Base-by-base conservation (phyloP, 108 stramenopile species). In the Aurantiochytrium sp. region DNA sequence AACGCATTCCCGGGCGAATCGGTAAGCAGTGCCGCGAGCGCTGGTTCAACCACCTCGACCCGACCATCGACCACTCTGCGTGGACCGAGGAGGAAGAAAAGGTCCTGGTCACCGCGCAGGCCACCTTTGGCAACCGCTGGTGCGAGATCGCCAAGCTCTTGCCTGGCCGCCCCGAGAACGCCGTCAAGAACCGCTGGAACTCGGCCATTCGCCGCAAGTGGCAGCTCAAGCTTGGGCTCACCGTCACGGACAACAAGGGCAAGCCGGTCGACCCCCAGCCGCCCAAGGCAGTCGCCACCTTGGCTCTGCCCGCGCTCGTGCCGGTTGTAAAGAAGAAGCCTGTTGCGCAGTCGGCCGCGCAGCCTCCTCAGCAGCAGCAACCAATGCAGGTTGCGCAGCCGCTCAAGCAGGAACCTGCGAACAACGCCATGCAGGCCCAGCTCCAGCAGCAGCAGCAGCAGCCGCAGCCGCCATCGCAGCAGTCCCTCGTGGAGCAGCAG, bases 1-100 rank as follows among this genome's bases (percentile, higher is more conserved):
- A 91, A 37, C 91, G 92, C 34, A 90, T 98, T 3, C 98, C 98
- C 8, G 99, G 98, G 1, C 88, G 99, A 48, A 96, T 97, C 85
- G 99, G 99, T 22, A 99, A 99, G 93, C 98, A 98, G 88, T 98
- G 98, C 88, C 94, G 99, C 45, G 99, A 99, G 91, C 95, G 96
- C 37, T 98, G 96, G 95, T 92, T 95, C 87, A 98, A 98, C 90
- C 92, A 92, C 68, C 92, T 98, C n/a, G 95, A 96, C 89, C 98
- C 97, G 12, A 90, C 93, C 59, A 97, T 99, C 86, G 93, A 91
- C 87, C 96, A 96, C 91, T 94, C 90, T 54, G 94, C 95, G 39
- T 99, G 98, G 98, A 94, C 91, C 52, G 89, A 86, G 55, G 95
- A 96, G 45, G 98, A 99, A 88, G 97, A 98, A 87, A 55, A 45